These are phyloP conservation scores for Astraeus odoratus DNA, from an alignment of 768 basidiomycete species.

Conservation along the genomic window DNA sequence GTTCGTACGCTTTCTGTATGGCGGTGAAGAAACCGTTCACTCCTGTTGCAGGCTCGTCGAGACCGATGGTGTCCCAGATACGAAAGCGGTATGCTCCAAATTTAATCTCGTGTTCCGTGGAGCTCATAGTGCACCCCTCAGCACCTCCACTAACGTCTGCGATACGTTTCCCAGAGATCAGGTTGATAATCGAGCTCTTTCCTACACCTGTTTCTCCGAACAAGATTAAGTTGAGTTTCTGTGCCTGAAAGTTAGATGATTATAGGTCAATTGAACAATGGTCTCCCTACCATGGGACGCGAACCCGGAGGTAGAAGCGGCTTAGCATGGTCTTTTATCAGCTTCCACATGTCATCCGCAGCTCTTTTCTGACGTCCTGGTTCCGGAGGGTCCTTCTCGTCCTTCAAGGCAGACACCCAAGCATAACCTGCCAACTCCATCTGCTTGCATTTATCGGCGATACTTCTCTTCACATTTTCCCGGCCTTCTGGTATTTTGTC, in stretches of 20 bases:
- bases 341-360: background rate
- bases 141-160: slow-evolving; percentile 2
- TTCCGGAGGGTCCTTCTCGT: background rate
- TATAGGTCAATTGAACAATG: too few relatives aligned
- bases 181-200: background rate
- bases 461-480: background rate
- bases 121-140: slow-evolving; percentile 23
- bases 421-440: background rate
- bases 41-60: slow-evolving; percentile 5
- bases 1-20: background rate
- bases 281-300: background rate
- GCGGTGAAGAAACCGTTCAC: background rate
- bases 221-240: background rate
- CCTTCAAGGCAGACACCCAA: background rate
- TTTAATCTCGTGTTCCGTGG: slow-evolving; percentile 1
- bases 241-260: too few relatives aligned
- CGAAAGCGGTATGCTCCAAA: slow-evolving; percentile 1
- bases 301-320: background rate
- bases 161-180: background rate
- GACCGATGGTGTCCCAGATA: slow-evolving; percentile 16
- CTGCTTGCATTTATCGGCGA: background rate
- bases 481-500: background rate
- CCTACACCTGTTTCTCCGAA: background rate
- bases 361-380: background rate
- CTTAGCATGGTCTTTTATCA: background rate